Base-by-base conservation (phyloP, 2,329 filamentous ascomycete genomes). In the Hymenoscyphus salicellus region DNA sequence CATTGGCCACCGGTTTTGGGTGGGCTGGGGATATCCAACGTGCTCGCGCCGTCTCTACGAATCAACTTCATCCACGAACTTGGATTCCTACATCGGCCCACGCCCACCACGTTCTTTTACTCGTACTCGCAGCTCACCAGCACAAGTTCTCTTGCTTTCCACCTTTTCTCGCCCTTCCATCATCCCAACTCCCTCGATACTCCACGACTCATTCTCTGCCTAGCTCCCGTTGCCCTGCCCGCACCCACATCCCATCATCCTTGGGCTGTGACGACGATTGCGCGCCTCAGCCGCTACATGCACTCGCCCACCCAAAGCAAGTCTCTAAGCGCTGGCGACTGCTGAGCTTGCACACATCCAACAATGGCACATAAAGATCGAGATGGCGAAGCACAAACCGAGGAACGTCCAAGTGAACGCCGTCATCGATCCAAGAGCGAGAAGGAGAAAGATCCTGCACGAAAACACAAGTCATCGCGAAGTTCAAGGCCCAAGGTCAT, bases 401-500 rank as follows among this genome's bases (percentile, higher is more conserved):
- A 73, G 32, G 69, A 74, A 64, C 66, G 65, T 20, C 63, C 72
- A 6, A 71, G 67, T 26, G 73, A 75, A 66, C 70, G 70, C 58
- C 65, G 72, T 63, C 69, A 74, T 63, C 67, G 72, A 32, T 60
- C 69, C n/a, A 75, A 74, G 65, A 68, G 62, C 14, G 74, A 74
- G 57, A 75, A 69, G 59, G 73, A 74, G 60, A 75, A 69, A 58
- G 73, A 74, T 62, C 68, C 73, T 52, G 72, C 72, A 68, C 72
- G 72, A 36, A 71, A 73, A 38, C 71, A 75, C 64, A 76, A 75
- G 63, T 74, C 72, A 5, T 69, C 72, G 14, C 64, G 69, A 65
- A 72, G 69, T 58, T 73, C 72, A 5, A 73, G 69, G 63, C 62
- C 72, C 6, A 75, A 74, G 63, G 38, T 67, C 0, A 71, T 72